Conservation (phyloP, 2,329 filamentous ascomycete species). For the Furcasterigmium sp. region DNA sequence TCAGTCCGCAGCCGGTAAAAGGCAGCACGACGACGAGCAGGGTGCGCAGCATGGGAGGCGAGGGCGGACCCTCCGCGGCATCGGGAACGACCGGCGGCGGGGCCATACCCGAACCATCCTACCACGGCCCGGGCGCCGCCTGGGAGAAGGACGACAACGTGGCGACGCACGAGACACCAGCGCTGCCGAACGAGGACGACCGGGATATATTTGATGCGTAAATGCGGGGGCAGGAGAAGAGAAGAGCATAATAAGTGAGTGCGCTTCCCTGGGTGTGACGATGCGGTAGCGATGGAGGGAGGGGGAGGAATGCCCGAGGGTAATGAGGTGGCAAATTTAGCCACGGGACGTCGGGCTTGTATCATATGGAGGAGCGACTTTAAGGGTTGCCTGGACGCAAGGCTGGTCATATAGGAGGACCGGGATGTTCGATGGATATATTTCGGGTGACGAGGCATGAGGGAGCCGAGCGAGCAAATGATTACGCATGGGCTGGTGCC, state of each 20-base stretch:
- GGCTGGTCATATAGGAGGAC: neutral
- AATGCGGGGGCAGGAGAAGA: slow-evolving; percentile 5
- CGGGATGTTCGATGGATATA: neutral
- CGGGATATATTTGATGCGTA: slow-evolving; percentile 34
- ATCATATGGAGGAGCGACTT: slow-evolving; percentile 1
- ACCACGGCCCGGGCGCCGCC: slow-evolving; percentile 41
- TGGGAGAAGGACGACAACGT: slow-evolving; percentile 46
- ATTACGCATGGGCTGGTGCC: neutral
- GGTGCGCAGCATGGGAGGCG: slow-evolving; percentile 22
- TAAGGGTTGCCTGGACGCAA: neutral
- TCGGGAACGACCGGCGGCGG: slow-evolving; percentile 1
- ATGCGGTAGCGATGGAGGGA: neutral
- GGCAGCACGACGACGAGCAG: slow-evolving; percentile 27
- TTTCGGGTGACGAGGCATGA: neutral
- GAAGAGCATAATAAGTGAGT: too few relatives aligned
- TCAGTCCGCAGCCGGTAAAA: slow-evolving; percentile 38
- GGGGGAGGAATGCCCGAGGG: slow-evolving; percentile 4
- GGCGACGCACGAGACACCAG: slow-evolving; percentile 27
- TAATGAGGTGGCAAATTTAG: neutral
- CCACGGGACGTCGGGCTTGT: neutral
- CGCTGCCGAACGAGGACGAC: slow-evolving; percentile 33
- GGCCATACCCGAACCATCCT: slow-evolving; percentile 38
- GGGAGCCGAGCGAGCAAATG: neutral
- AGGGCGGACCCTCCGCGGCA: slow-evolving; percentile 6
- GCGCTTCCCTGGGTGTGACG: too few relatives aligned